Evolutionary conservation across 305 asterid species (phyloP), one percentile per base, ranked within the genome.

Genomic region (Andrographis paniculata): DNA sequence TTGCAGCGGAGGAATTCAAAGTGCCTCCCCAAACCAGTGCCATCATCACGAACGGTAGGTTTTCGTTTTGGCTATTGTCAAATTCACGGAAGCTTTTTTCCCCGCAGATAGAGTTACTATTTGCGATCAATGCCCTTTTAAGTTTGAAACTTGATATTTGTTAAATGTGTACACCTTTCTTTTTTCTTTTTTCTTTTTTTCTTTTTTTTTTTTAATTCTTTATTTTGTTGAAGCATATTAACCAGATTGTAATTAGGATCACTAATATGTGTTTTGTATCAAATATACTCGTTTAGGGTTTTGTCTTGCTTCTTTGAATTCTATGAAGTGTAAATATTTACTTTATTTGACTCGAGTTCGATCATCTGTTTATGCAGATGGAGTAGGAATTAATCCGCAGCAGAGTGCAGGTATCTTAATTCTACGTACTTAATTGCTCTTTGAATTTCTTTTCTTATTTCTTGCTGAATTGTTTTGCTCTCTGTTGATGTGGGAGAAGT

Each of bases 1-100:
- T 72, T 43, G 91, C 95, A 1, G 94, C 95, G 14, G 98, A 89
- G 71, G 98, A 89, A 89, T 89, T 89, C 77, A 89, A 89, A 71
- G 95, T 89, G 36, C 98, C 95, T 51, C 94, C 94, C 11, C 93
- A 89, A 64, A 89, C 97, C 46, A 89, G 97, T 49, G 97, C 95
- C 57, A 82, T 89, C 49, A 85, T 89, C 70, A 89, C 98, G 9
- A 89, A 85, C 45, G 98, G 98, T 89, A 64, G 12, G 27, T 23
- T 10, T 40, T 14, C 13, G 4, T 14, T 9, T 18, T 21, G 5
- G 15, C 17, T 28, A 0, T 2, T 19, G 42, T 13, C 21, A 1
- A 33, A 43, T 24, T 24, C 30, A 3, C 8, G 30, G 4, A 24
- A 3, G 4, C 30, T 24, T 24, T 24, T 24, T 24, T 8, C 30